These are phyloP conservation scores for Podaxis carcinomalis DNA, from an alignment of 768 basidiomycete species.

Conservation along the genomic window DNA sequence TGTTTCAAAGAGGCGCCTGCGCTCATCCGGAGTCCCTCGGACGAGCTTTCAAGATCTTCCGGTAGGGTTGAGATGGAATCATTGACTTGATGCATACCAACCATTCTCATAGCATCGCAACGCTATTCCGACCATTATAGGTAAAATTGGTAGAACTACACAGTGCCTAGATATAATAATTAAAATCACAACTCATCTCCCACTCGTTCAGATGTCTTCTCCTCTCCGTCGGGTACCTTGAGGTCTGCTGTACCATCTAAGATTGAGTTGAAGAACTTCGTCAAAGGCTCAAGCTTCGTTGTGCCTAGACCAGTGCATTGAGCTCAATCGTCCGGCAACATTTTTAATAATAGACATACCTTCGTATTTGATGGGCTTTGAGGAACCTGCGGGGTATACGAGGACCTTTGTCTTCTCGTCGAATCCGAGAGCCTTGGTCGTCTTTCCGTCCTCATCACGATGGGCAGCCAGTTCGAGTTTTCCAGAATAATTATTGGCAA, in stretches of 20 bases:
- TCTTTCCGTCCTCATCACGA: slow-evolving; percentile 61
- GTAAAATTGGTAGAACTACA: slow-evolving; percentile 5
- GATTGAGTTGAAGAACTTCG: slow-evolving; percentile 68
- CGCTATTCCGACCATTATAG: not conserved
- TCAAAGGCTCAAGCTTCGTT: slow-evolving; percentile 70
- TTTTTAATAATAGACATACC: slow-evolving; percentile 36
- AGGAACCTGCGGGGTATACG: slow-evolving; percentile 61
- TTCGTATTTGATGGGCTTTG: slow-evolving; percentile 56
- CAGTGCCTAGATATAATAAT: not conserved
- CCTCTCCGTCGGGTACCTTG: not conserved
- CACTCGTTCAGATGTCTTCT: slow-evolving; percentile 5
- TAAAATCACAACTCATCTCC: slow-evolving; percentile 14
- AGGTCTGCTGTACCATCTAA: slow-evolving; percentile 66
- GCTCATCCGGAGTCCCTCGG: no score
- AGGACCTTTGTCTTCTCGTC: slow-evolving; percentile 64
- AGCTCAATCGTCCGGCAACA: not conserved
- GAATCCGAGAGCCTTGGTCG: slow-evolving; percentile 44
- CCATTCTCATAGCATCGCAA: no score
- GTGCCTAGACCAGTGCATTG: slow-evolving; percentile 38
- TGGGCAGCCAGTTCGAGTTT: slow-evolving; percentile 59
- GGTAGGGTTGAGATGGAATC: no score
- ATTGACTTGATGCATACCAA: no score
- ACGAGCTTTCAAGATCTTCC: no score
- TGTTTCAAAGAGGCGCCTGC: no score
- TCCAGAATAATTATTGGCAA: slow-evolving; percentile 67